A percentile compares a stretch with the other conserved stretches of the same genome.
These are phyloP conservation scores for Eucalyptus polyanthemos DNA, from an alignment of 345 rosid genomes.

Conservation along the genomic window DNA sequence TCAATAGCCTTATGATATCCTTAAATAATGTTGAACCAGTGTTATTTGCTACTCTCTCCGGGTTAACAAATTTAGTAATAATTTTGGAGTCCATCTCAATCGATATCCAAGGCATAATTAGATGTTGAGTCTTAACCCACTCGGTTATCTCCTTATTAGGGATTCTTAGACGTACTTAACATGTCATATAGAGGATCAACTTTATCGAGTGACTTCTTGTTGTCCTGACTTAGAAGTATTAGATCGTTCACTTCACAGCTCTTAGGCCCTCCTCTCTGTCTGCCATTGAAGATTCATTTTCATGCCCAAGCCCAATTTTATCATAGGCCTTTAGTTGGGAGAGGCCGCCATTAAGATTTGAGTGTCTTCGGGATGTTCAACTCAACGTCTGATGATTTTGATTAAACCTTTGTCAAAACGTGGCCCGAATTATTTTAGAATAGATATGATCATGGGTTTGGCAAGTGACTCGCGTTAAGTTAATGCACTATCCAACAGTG, in stretches of 20 bases:
- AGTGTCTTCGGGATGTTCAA: not conserved
- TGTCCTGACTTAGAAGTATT: not conserved
- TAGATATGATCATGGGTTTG: not conserved
- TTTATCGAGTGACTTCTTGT: not conserved
- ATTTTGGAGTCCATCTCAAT: too few species aligned
- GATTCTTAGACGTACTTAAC: not conserved
- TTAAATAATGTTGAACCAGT: too few species aligned
- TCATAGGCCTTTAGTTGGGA: not conserved
- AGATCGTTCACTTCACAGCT: not conserved
- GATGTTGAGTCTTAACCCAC: not conserved
- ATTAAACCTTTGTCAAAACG: not conserved
- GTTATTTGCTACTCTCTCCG: too few species aligned
- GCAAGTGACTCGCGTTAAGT: not conserved
- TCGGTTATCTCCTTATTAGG: not conserved
- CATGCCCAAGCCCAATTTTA: not conserved
- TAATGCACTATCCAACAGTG: not conserved
- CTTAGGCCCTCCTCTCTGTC: not conserved
- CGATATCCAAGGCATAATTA: not conserved
- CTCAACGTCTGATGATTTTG: not conserved
- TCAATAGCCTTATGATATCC: too few species aligned
- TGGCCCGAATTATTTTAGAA: not conserved
- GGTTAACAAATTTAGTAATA: too few species aligned
- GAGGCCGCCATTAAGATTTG: not conserved
- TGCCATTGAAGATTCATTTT: not conserved
- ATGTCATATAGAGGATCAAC: not conserved